These are phyloP conservation scores for Picea abies DNA, from an alignment of 83 land plant genomes.

Conservation along the genomic window DNA sequence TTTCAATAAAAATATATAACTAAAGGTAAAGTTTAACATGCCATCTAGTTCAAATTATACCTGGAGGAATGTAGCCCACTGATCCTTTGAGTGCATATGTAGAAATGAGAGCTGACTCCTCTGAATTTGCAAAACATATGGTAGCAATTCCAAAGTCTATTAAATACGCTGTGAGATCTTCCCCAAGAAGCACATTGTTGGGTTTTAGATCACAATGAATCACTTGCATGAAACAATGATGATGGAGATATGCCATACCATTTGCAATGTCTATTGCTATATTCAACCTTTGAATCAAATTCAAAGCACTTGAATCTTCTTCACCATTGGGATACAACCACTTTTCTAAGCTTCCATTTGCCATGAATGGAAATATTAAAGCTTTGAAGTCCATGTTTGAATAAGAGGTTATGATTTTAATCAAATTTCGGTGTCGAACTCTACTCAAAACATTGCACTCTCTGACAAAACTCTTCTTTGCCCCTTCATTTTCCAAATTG, in stretches of 20 bases:
- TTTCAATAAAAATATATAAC: not conserved
- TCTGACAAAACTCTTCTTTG: conserved; percentile 15
- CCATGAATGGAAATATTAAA: conserved; percentile 19
- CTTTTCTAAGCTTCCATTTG: conserved; percentile 27
- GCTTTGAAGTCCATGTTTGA: conserved; percentile 28
- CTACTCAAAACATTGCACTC: conserved; percentile 33
- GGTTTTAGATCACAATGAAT: conserved; percentile 5
- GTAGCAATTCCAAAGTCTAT: not conserved
- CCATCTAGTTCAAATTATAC: not conserved
- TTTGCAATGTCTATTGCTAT: not conserved
- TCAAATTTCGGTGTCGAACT: conserved; percentile 30
- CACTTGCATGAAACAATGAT: conserved; percentile 4
- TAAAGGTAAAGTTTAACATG: not conserved
- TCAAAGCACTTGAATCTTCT: not conserved
- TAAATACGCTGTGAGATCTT: not conserved
- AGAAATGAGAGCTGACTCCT: not conserved
- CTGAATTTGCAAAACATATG: not conserved
- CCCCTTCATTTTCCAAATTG: not conserved
- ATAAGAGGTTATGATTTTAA: conserved; percentile 28
- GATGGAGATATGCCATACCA: not conserved
- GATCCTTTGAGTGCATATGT: not conserved
- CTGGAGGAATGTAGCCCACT: not conserved
- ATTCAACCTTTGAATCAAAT: not conserved
- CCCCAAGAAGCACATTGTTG: not conserved
- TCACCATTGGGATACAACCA: conserved; percentile 19